Evolutionary conservation across 306 rosid species (phyloP).

Genomic region (Corylus heterophylla): DNA sequence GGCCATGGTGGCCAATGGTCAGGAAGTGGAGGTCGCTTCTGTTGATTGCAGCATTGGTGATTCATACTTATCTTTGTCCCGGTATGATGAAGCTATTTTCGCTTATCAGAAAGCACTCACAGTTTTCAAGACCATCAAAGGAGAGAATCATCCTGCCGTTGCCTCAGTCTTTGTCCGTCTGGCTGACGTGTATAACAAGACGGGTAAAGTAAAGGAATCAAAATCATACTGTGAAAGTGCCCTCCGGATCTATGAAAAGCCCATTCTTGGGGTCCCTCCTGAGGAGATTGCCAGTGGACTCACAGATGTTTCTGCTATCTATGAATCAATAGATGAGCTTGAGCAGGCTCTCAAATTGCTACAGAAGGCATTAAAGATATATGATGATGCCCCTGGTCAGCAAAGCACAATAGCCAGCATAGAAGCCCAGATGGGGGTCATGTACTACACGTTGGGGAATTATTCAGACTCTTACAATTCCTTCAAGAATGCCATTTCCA

Average conservation of each 20-base stretch:
- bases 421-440: constrained; percentile 95
- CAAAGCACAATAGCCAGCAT: constrained; percentile 82
- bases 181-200: constrained; percentile 78
- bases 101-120: constrained; percentile 84
- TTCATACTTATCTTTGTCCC: constrained; percentile 70
- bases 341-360: constrained; percentile 74
- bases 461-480: constrained; percentile 69
- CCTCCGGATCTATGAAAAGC: constrained; percentile 84
- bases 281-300: constrained; percentile 89
- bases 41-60: constrained; percentile 96
- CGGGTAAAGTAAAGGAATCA: constrained; percentile 79
- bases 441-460: constrained; percentile 69
- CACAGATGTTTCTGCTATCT: constrained; percentile 77
- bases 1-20: constrained; percentile 87
- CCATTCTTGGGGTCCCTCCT: constrained; percentile 58
- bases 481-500: constrained; percentile 62
- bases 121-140: constrained; percentile 76
- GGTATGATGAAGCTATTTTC: constrained; percentile 77
- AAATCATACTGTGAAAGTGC: constrained; percentile 79
- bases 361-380: constrained; percentile 62
- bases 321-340: constrained; percentile 83
- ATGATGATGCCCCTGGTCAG: constrained; percentile 74
- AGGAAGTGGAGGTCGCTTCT: constrained; percentile 79
- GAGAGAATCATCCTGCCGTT: constrained; percentile 89
- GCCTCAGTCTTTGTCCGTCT: constrained; percentile 75